Conservation (phyloP, 2,329 filamentous ascomycete species). For the Pseudogymnoascus sp. region DNA sequence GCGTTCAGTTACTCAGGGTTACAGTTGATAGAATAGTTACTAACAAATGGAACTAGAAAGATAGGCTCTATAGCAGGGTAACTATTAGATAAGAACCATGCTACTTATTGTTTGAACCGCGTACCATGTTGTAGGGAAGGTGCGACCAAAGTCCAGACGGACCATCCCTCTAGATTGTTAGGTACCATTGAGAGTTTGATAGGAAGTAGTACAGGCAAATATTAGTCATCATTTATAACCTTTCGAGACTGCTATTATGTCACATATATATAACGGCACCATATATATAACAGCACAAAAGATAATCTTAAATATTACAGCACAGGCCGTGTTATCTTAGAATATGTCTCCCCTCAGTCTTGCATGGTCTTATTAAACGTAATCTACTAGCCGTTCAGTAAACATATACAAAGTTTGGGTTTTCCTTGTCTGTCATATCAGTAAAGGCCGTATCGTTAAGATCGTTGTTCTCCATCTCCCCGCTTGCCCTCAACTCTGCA, state of each 20-base stretch:
- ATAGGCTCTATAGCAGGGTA: too few species aligned
- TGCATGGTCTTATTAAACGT: not conserved
- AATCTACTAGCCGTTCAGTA: constrained; percentile 9
- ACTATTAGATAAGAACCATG: too few species aligned
- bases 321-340: not conserved
- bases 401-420: constrained; percentile 20
- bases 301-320: not conserved
- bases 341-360: not conserved
- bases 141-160: not conserved
- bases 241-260: not conserved
- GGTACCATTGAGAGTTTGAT: not conserved
- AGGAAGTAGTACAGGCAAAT: not conserved
- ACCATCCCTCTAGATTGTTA: too few species aligned
- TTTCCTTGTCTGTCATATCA: constrained; percentile 20
- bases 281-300: not conserved
- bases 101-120: too few species aligned
- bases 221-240: not conserved
- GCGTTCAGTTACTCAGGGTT: too few species aligned
- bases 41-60: too few species aligned
- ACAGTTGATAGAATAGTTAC: too few species aligned
- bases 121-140: not conserved
- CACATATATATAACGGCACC: not conserved
- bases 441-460: constrained; percentile 29
- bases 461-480: constrained; percentile 8
- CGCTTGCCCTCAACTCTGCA: not conserved